Percentiles rank a stretch among this genome's conserved stretches.
Evolutionary conservation across 495 filamentous ascomycete species (phyloP).

Genomic region (Amniculicola lignicola): DNA sequence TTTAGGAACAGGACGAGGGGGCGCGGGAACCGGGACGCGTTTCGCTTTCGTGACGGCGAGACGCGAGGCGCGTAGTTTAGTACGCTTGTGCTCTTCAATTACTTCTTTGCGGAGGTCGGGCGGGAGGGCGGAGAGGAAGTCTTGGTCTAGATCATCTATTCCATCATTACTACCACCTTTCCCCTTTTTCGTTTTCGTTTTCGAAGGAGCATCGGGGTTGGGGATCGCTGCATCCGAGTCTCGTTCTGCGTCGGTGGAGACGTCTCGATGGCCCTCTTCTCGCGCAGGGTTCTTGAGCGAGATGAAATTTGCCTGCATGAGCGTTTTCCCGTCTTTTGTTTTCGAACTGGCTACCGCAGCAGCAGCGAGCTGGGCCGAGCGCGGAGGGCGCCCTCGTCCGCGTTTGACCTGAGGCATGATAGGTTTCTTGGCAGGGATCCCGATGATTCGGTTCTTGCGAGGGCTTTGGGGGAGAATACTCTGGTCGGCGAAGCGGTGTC

Average conservation of each 20-base stretch:
- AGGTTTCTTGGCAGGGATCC: constrained; percentile 50
- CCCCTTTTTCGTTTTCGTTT: constrained; percentile 5
- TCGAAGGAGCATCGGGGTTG: constrained; percentile 23
- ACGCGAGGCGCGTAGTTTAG: constrained; percentile 45
- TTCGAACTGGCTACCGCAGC: constrained; percentile 5
- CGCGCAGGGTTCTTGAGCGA: constrained; percentile 11
- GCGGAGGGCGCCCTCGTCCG: constrained; percentile 38
- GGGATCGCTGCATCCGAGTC: background rate
- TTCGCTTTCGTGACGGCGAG: constrained; percentile 31
- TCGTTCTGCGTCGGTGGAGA: background rate
- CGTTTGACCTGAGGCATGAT: constrained; percentile 59
- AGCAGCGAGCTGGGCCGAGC: constrained; percentile 28
- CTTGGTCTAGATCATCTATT: constrained; percentile 54
- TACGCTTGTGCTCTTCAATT: constrained; percentile 64
- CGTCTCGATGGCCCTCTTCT: background rate
- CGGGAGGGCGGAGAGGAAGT: constrained; percentile 77
- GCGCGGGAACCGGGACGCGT: background rate
- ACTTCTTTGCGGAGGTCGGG: constrained; percentile 77
- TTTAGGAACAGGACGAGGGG: background rate
- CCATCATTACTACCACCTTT: background rate
- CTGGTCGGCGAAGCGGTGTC: constrained; percentile 34
- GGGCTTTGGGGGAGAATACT: constrained; percentile 56
- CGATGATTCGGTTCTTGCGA: constrained; percentile 49
- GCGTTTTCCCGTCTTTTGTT: constrained; percentile 32
- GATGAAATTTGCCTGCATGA: constrained; percentile 67